Conservation (phyloP, 768 basidiomycete species). For the Russula virescens region DNA sequence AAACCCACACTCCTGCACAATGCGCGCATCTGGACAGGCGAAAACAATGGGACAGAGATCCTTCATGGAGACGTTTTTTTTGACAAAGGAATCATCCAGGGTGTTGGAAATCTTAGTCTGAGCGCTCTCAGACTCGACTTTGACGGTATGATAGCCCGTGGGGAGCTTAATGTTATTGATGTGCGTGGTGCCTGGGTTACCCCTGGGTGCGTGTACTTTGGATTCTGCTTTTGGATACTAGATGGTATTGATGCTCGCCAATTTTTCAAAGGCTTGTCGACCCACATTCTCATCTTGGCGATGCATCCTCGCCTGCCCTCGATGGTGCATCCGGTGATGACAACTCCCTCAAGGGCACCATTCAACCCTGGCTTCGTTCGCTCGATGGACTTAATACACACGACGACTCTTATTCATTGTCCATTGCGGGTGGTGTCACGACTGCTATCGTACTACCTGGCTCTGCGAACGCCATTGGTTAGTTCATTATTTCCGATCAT, state of each 20-base stretch:
- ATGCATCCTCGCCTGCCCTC: constrained; percentile 29
- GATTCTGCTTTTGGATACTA: neutral
- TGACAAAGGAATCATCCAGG: constrained; percentile 61
- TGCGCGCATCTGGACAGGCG: constrained; percentile 81
- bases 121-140: constrained; percentile 23
- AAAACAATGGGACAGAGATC: constrained; percentile 59
- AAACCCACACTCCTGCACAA: constrained; percentile 61
- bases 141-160: constrained; percentile 14
- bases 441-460: constrained; percentile 74
- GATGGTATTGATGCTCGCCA: neutral
- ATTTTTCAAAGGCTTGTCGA: constrained; percentile 36
- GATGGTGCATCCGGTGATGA: constrained; percentile 35
- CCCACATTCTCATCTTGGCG: constrained; percentile 44
- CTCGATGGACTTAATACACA: constrained; percentile 80
- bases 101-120: constrained; percentile 42
- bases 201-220: constrained; percentile 43
- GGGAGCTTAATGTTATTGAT: constrained; percentile 45
- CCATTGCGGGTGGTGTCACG: constrained; percentile 77
- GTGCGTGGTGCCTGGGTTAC: constrained; percentile 71
- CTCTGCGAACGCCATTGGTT: constrained; percentile 37
- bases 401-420: constrained; percentile 61
- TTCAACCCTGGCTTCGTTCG: constrained; percentile 69
- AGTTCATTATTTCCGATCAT: neutral
- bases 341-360: constrained; percentile 37
- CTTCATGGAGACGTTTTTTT: constrained; percentile 62